Conservation (phyloP, 345 rosid species). For the Pelargonium nanum region DNA sequence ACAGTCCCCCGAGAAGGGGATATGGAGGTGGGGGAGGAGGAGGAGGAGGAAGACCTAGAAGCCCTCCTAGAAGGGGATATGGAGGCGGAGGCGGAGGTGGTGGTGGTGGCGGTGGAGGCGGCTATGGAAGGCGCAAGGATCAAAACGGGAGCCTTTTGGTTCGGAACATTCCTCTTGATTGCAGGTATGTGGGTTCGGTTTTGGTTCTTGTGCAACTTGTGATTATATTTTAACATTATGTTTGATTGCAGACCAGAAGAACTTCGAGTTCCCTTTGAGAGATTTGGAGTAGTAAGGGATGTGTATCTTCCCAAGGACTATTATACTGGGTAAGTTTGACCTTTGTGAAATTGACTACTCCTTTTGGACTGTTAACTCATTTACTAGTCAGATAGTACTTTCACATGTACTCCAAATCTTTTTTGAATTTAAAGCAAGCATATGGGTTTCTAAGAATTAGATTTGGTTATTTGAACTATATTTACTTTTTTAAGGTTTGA, state of each 20-base stretch:
- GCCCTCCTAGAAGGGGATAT: slow-evolving; percentile 63
- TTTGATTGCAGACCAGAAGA: slow-evolving; percentile 67
- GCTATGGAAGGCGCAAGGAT: slow-evolving; percentile 68
- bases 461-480: not conserved
- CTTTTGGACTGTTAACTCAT: too few species aligned
- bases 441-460: not conserved
- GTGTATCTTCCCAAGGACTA: slow-evolving; percentile 90
- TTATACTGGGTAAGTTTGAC: slow-evolving; percentile 66
- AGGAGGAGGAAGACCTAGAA: slow-evolving; percentile 64
- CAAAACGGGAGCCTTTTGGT: slow-evolving; percentile 80
- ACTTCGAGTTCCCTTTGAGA: slow-evolving; percentile 73
- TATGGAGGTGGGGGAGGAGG: slow-evolving; percentile 87
- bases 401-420: not conserved
- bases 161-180: slow-evolving; percentile 86
- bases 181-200: slow-evolving; percentile 39
- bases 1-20: slow-evolving; percentile 90
- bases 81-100: slow-evolving; percentile 44
- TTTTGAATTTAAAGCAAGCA: not conserved
- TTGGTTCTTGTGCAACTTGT: not conserved
- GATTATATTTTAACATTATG: not conserved
- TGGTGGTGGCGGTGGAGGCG: slow-evolving; percentile 50
- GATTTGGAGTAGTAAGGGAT: slow-evolving; percentile 79
- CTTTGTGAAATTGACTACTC: not conserved
- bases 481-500: too few species aligned
- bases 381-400: too few species aligned